phyloP scores from a whole-genome alignment of 176 grass and related monocot genomes.

The Panicum miliaceum region DNA sequence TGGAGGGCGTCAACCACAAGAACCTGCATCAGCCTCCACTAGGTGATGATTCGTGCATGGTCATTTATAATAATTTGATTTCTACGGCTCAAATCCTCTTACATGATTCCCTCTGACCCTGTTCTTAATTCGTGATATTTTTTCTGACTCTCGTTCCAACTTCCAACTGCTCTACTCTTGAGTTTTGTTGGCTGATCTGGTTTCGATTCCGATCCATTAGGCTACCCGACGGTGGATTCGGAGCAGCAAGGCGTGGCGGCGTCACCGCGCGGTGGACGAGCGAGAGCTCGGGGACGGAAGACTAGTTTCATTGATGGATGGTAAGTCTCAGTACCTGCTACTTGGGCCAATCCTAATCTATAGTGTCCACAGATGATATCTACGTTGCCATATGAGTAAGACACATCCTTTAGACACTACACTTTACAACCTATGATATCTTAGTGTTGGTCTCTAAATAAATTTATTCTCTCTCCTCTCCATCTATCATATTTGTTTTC shows the following conservation, averaged over 20 bases:
- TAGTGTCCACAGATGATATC: too few species aligned
- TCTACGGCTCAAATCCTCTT: neutral
- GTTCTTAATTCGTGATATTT: neutral
- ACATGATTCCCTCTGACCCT: neutral
- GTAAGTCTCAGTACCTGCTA: neutral
- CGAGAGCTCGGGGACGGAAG: conserved; percentile 9
- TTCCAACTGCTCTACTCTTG: neutral
- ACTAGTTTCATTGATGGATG: conserved; percentile 47
- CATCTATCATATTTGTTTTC: too few species aligned
- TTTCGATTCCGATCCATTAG: conserved; percentile 11
- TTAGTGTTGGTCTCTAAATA: too few species aligned
- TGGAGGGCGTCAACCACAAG: conserved; percentile 30
- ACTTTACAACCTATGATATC: too few species aligned
- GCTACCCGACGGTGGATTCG: conserved; percentile 28
- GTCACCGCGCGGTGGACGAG: neutral
- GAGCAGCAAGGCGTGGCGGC: neutral
- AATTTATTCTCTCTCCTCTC: too few species aligned
- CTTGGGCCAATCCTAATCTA: too few species aligned
- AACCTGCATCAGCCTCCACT: conserved; percentile 32
- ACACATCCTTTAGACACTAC: too few species aligned
- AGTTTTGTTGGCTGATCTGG: neutral
- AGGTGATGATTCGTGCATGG: conserved; percentile 12
- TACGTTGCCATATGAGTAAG: too few species aligned
- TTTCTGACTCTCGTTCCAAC: neutral
- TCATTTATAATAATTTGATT: neutral